These are phyloP conservation scores for Streptanthus diversifolius DNA, from an alignment of 345 rosid species.

Conservation along the genomic window DNA sequence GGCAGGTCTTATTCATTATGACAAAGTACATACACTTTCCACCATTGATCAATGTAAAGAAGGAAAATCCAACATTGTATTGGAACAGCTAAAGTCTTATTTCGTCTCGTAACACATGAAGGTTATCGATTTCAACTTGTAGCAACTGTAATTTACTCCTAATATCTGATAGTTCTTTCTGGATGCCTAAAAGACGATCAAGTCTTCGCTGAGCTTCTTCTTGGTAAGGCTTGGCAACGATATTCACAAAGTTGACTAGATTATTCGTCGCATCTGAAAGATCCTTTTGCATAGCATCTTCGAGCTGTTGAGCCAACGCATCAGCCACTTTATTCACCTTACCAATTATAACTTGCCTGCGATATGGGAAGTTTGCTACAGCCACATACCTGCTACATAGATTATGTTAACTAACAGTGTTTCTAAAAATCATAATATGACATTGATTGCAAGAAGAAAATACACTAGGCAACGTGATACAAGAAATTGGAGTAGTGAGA, in stretches of 20 bases:
- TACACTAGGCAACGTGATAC: not conserved
- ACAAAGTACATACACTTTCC: constrained; percentile 20
- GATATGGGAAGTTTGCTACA: constrained; percentile 70
- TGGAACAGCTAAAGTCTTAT: constrained; percentile 27
- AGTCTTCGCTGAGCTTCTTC: constrained; percentile 69
- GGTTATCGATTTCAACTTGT: constrained; percentile 73
- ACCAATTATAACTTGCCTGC: constrained; percentile 52
- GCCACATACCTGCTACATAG: constrained; percentile 57
- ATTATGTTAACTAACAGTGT: not conserved
- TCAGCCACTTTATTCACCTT: constrained; percentile 66
- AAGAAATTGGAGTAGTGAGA: not conserved
- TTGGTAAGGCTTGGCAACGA: constrained; percentile 66
- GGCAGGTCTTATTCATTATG: constrained; percentile 27
- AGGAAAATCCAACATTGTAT: constrained; percentile 5
- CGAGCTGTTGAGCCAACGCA: constrained; percentile 65
- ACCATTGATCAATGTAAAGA: constrained; percentile 7
- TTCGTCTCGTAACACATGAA: constrained; percentile 51
- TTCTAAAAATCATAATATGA: not conserved
- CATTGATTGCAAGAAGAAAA: not conserved
- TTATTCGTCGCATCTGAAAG: constrained; percentile 46
- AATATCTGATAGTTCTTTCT: constrained; percentile 50
- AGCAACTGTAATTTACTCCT: constrained; percentile 46
- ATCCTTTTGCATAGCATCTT: constrained; percentile 90
- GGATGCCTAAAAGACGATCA: constrained; percentile 46
- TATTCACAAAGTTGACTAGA: constrained; percentile 53